Percentiles rank a stretch among this genome's conserved stretches.
Evolutionary conservation across 441 rosid species (phyloP).

Genomic region (Syzygium syzygioides): DNA sequence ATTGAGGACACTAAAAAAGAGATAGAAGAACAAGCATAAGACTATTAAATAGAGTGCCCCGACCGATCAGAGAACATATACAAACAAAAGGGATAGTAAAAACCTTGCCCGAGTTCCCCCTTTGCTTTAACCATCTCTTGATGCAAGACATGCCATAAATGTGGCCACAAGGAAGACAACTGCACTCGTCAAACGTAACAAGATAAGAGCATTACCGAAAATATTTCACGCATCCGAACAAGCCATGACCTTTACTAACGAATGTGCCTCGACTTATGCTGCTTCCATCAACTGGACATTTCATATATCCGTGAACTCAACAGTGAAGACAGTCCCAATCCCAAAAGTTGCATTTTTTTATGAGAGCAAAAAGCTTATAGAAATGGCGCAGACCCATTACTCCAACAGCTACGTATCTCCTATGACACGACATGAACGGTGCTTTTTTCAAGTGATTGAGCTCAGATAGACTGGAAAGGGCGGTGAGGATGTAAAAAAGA

Average conservation of each 20-base stretch:
- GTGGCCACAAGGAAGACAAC: conserved; percentile 95
- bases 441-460: neutral
- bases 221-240: neutral
- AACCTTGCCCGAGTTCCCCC: conserved; percentile 53
- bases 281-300: neutral
- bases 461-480: neutral
- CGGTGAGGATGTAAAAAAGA: neutral
- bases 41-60: neutral
- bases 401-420: neutral
- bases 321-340: neutral
- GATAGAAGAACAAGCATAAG: neutral
- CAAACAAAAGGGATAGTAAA: conserved; percentile 8
- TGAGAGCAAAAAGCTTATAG: neutral
- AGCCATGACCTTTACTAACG: neutral
- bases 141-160: conserved; percentile 80
- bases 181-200: conserved; percentile 16
- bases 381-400: neutral
- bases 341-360: neutral
- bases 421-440: neutral
- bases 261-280: neutral
- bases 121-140: conserved; percentile 60
- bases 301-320: neutral
- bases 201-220: neutral
- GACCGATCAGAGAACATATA: neutral
- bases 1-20: conserved; percentile 70